Percentiles rank a stretch among this genome's conserved stretches.
These are phyloP conservation scores for Saturnispora sekii DNA, from an alignment of 805 yeast species.

Conservation along the genomic window DNA sequence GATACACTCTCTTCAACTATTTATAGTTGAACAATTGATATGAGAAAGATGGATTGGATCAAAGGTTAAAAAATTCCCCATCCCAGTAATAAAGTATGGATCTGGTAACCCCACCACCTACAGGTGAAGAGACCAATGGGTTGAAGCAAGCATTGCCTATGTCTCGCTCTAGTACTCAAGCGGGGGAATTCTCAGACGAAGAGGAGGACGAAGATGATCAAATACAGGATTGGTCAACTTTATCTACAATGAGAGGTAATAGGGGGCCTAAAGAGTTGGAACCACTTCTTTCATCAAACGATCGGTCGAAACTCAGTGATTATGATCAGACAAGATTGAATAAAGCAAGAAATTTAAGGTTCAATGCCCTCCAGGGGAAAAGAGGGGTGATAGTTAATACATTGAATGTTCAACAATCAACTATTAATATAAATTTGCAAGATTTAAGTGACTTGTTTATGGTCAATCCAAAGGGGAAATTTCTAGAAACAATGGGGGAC, in stretches of 20 bases:
- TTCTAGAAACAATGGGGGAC: constrained; percentile 62
- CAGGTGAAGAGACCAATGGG: background rate
- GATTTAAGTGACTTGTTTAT: constrained; percentile 21
- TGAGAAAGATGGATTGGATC: too few species aligned
- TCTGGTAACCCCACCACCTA: background rate
- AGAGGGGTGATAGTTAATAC: constrained; percentile 32
- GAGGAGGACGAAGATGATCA: constrained; percentile 27
- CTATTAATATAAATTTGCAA: constrained; percentile 16
- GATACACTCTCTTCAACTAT: too few species aligned
- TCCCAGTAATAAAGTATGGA: background rate
- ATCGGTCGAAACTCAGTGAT: constrained; percentile 8
- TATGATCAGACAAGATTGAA: constrained; percentile 31
- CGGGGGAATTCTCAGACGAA: constrained; percentile 20
- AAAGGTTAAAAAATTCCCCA: too few species aligned
- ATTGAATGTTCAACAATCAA: constrained; percentile 20
- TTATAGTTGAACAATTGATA: too few species aligned
- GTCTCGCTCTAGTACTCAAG: constrained; percentile 1
- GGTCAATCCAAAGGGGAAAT: constrained; percentile 55
- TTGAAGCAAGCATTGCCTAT: background rate
- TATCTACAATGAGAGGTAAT: constrained; percentile 38
- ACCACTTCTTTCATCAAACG: constrained; percentile 31
- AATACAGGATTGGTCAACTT: constrained; percentile 44
- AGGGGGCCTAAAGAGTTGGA: constrained; percentile 82
- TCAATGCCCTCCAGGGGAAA: constrained; percentile 43
- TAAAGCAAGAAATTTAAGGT: constrained; percentile 62